These are phyloP conservation scores for Corynespora cassiicola DNA, from an alignment of 2,329 filamentous ascomycete genomes.

Conservation along the genomic window DNA sequence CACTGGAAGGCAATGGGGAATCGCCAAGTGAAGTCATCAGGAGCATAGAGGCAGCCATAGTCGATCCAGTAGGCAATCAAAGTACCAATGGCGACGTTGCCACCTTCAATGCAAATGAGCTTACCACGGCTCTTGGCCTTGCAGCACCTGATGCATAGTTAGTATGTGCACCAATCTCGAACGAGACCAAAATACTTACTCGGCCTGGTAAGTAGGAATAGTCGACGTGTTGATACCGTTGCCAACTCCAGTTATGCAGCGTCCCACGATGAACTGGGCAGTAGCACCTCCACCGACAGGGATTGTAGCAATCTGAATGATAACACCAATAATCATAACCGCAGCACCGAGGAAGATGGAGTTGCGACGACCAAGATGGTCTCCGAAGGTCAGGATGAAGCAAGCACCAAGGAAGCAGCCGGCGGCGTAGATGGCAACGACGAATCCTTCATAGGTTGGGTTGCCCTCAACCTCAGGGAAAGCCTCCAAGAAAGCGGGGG, in stretches of 20 bases:
- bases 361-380: slow-evolving; percentile 50
- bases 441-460: slow-evolving; percentile 50
- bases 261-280: slow-evolving; percentile 59
- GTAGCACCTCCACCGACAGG: slow-evolving; percentile 36
- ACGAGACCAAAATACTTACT: no score
- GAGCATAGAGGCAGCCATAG: slow-evolving; percentile 48
- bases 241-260: slow-evolving; percentile 59
- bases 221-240: slow-evolving; percentile 63
- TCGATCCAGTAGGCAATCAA: slow-evolving; percentile 60
- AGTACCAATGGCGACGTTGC: slow-evolving; percentile 57
- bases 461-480: slow-evolving; percentile 48
- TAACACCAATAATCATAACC: slow-evolving; percentile 51
- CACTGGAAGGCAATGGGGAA: slow-evolving; percentile 61
- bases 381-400: slow-evolving; percentile 46
- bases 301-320: slow-evolving; percentile 44
- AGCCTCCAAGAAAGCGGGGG: slow-evolving; percentile 37
- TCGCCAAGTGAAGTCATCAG: slow-evolving; percentile 49
- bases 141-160: no score
- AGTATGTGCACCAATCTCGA: no score
- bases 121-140: slow-evolving; percentile 64
- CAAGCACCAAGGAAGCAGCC: slow-evolving; percentile 53
- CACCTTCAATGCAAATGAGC: slow-evolving; percentile 64
- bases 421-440: slow-evolving; percentile 59
- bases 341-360: slow-evolving; percentile 50
- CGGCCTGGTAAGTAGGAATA: slow-evolving; percentile 60